Percentiles rank a stretch among this genome's conserved stretches.
Evolutionary conservation across 2,329 filamentous ascomycete species (phyloP).

Genomic region (Xylaria sp.): DNA sequence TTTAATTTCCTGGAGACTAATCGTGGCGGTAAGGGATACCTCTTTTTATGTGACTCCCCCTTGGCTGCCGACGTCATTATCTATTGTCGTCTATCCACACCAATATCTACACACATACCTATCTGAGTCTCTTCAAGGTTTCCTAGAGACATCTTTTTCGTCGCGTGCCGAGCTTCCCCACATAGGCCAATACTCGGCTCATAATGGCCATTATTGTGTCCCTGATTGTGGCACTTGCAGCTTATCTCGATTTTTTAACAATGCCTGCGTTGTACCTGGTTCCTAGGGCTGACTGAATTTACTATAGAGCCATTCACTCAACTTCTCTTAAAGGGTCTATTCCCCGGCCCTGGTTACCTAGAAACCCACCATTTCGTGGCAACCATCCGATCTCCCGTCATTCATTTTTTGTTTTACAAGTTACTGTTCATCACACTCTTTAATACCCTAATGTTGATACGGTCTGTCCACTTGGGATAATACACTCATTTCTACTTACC

Average conservation of each 20-base stretch:
- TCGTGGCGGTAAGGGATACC: slow-evolving; percentile 63
- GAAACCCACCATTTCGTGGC: slow-evolving; percentile 54
- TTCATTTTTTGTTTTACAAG: slow-evolving; percentile 60
- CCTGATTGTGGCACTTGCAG: slow-evolving; percentile 42
- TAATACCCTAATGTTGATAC: slow-evolving; percentile 67
- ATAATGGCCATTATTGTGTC: slow-evolving; percentile 41
- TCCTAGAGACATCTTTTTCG: slow-evolving; percentile 40
- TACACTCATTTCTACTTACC: slow-evolving; percentile 55
- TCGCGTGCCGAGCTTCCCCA: slow-evolving; percentile 44
- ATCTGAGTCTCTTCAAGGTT: slow-evolving; percentile 39
- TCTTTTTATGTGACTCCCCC: slow-evolving; percentile 35
- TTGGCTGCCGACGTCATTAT: slow-evolving; percentile 39
- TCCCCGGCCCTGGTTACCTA: slow-evolving; percentile 55
- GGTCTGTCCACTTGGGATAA: slow-evolving; percentile 57
- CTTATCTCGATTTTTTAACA: slow-evolving; percentile 42
- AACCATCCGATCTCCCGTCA: slow-evolving; percentile 63
- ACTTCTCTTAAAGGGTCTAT: slow-evolving; percentile 59
- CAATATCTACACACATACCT: slow-evolving; percentile 31
- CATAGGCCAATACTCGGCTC: slow-evolving; percentile 43
- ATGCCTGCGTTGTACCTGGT: slow-evolving; percentile 37
- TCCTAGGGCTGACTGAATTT: slow-evolving; percentile 44
- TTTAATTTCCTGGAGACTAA: slow-evolving; percentile 60
- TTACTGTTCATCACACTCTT: slow-evolving; percentile 64
- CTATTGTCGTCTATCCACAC: slow-evolving; percentile 39
- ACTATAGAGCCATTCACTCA: slow-evolving; percentile 49